These are phyloP conservation scores for Lasiosphaeria ovina DNA, from an alignment of 495 filamentous ascomycete genomes.

Conservation along the genomic window DNA sequence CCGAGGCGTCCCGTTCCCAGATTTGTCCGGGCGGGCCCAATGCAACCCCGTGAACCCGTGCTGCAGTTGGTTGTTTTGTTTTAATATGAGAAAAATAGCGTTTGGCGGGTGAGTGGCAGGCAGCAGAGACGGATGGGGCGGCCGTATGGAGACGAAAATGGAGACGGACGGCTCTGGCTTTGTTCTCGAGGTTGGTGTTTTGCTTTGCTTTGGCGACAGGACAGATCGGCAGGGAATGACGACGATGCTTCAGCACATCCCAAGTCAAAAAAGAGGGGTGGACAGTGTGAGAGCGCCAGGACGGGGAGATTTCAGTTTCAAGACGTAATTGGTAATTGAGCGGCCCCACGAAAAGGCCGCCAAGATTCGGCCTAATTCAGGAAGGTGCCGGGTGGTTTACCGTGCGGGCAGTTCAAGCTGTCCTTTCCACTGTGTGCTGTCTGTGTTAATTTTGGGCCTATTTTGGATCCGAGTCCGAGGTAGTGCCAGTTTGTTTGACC, in stretches of 20 bases:
- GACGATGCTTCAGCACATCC: slow-evolving; percentile 17
- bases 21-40: background rate
- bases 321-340: slow-evolving; percentile 13
- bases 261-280: slow-evolving; percentile 16
- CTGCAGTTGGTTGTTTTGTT: background rate
- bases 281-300: background rate
- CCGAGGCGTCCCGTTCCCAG: too few relatives aligned
- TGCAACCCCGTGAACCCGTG: slow-evolving; percentile 6
- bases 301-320: slow-evolving; percentile 11
- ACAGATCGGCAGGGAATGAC: slow-evolving; percentile 33
- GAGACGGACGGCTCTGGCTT: slow-evolving; percentile 3
- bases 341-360: too few relatives aligned
- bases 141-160: background rate
- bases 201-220: slow-evolving; percentile 11
- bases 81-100: background rate
- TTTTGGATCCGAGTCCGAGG: too few relatives aligned
- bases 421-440: too few relatives aligned
- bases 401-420: too few relatives aligned
- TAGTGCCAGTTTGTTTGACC: too few relatives aligned
- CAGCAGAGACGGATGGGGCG: too few relatives aligned
- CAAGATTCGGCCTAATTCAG: too few relatives aligned
- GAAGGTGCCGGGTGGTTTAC: too few relatives aligned
- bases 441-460: too few relatives aligned
- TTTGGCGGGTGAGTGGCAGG: background rate
- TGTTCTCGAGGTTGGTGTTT: slow-evolving; percentile 9